These are phyloP conservation scores for Eudorina sp. DNA, from an alignment of 139 green algal species.

Conservation along the genomic window DNA sequence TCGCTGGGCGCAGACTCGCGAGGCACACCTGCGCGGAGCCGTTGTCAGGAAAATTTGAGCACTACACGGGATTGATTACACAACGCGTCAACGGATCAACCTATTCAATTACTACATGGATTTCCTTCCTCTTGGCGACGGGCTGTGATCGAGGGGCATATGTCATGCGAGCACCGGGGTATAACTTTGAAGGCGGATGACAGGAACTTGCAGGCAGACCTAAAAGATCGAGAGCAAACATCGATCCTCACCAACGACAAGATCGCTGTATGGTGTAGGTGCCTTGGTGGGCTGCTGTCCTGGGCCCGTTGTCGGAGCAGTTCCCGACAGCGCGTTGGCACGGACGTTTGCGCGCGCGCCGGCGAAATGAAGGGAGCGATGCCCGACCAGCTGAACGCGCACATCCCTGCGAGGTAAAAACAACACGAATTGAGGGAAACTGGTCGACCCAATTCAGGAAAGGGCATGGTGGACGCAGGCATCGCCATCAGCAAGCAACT, in stretches of 20 bases:
- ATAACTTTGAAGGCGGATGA: background rate
- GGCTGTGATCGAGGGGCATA: too few species aligned
- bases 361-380: too few species aligned
- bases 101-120: background rate
- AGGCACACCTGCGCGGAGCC: slow-evolving; percentile 84
- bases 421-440: background rate
- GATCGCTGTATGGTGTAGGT: background rate
- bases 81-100: background rate
- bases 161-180: background rate
- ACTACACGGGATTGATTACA: too few species aligned
- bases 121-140: too few species aligned
- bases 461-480: too few species aligned
- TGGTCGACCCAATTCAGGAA: background rate
- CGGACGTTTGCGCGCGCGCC: background rate
- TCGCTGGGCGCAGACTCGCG: slow-evolving; percentile 78
- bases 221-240: background rate
- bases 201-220: background rate
- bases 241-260: slow-evolving; percentile 5
- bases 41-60: background rate
- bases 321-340: slow-evolving; percentile 1
- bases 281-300: background rate
- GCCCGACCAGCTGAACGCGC: background rate
- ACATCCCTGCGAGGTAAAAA: background rate
- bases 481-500: too few species aligned
- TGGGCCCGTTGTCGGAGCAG: background rate